Percentiles rank a stretch among this genome's conserved stretches.
These are phyloP conservation scores for Hypholoma fasciculare DNA, from an alignment of 768 basidiomycete genomes.

Conservation along the genomic window DNA sequence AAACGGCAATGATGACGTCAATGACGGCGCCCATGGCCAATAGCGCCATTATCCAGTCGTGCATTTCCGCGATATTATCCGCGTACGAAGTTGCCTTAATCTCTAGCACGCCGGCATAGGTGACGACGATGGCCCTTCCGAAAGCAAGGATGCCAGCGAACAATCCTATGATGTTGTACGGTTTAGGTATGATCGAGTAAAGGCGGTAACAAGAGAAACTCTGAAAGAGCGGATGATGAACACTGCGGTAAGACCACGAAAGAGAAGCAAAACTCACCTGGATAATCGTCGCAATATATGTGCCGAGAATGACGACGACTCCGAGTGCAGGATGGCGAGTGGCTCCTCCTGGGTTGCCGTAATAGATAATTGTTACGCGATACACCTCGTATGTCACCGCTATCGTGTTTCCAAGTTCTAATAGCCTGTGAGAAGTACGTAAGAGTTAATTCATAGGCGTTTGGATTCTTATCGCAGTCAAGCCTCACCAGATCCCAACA, in stretches of 20 bases:
- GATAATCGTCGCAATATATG: constrained; percentile 22
- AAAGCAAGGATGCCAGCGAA: constrained; percentile 21
- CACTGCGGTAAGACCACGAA: background rate
- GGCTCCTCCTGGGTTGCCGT: constrained; percentile 15
- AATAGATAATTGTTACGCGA: constrained; percentile 23
- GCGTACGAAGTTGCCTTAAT: constrained; percentile 23
- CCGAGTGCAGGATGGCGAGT: constrained; percentile 13
- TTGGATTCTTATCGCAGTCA: background rate
- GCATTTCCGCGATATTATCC: constrained; percentile 16
- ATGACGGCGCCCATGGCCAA: constrained; percentile 25
- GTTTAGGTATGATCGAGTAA: constrained; percentile 22
- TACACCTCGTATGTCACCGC: constrained; percentile 24
- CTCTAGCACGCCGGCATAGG: background rate
- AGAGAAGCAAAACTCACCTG: constrained; percentile 19
- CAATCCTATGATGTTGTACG: constrained; percentile 22
- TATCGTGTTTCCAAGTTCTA: constrained; percentile 25
- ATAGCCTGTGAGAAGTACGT: constrained; percentile 6
- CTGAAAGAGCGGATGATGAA: constrained; percentile 10
- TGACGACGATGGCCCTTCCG: constrained; percentile 9
- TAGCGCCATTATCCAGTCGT: constrained; percentile 22
- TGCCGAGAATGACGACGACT: constrained; percentile 21
- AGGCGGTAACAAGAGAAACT: constrained; percentile 28
- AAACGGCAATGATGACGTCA: constrained; percentile 26
- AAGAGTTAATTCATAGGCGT: background rate
- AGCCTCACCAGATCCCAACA: background rate